Conservation (phyloP, 805 yeast genomes). For the Kuraishia hungarica region DNA sequence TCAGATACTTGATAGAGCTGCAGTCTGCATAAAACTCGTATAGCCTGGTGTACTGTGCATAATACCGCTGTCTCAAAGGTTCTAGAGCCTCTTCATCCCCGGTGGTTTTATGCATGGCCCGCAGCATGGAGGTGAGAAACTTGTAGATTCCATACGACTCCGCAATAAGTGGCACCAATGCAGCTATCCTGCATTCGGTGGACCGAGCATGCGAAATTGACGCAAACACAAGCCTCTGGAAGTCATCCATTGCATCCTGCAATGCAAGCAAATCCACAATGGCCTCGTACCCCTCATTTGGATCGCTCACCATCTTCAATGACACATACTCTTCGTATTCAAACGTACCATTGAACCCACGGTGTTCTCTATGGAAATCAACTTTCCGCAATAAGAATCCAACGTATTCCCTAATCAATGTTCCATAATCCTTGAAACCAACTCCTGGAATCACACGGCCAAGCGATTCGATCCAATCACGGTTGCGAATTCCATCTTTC, state of each 20-base stretch:
- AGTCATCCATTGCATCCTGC: constrained; percentile 76
- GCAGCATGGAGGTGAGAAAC: constrained; percentile 80
- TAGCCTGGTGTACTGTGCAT: constrained; percentile 58
- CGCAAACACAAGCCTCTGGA: constrained; percentile 70
- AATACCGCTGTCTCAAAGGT: constrained; percentile 65
- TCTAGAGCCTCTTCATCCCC: constrained; percentile 58
- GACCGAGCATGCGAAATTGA: constrained; percentile 51
- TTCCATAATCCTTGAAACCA: constrained; percentile 47
- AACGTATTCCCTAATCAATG: constrained; percentile 71
- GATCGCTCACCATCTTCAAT: constrained; percentile 79
- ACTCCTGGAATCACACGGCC: constrained; percentile 44
- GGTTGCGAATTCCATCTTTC: constrained; percentile 70
- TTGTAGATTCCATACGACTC: constrained; percentile 92
- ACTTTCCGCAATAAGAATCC: constrained; percentile 62
- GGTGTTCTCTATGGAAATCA: constrained; percentile 74
- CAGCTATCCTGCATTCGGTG: constrained; percentile 72
- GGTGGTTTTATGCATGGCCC: constrained; percentile 74
- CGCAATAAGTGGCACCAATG: constrained; percentile 82
- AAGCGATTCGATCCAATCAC: constrained; percentile 70
- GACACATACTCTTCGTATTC: constrained; percentile 95
- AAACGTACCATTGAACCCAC: constrained; percentile 90
- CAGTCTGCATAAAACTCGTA: constrained; percentile 88
- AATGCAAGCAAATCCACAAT: constrained; percentile 76
- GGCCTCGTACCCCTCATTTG: constrained; percentile 92
- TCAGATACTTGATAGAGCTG: constrained; percentile 71